Percentiles rank a stretch among this genome's conserved stretches.
These are phyloP conservation scores for Diaporthe vexans DNA, from an alignment of 2,329 filamentous ascomycete species.

Conservation along the genomic window DNA sequence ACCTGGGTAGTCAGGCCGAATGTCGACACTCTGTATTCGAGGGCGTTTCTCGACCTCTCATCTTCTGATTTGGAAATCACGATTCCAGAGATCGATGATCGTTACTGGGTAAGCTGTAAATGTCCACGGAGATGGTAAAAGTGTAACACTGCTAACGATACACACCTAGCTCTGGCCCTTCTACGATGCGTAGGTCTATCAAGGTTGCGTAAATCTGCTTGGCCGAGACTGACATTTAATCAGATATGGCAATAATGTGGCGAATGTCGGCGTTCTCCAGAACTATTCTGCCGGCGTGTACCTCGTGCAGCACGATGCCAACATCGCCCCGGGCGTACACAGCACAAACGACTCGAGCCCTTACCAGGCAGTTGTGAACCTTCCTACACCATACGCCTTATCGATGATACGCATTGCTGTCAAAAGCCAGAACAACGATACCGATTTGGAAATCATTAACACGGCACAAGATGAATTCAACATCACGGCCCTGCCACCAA, in stretches of 20 bases:
- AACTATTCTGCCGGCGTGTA: slow-evolving; percentile 45
- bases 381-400: slow-evolving; percentile 37
- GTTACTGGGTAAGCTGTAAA: slow-evolving; percentile 43
- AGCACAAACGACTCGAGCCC: not conserved
- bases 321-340: slow-evolving; percentile 32
- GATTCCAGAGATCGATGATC: slow-evolving; percentile 45
- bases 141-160: not conserved
- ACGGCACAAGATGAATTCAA: slow-evolving; percentile 5
- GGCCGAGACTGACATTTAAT: slow-evolving; percentile 41
- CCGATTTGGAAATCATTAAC: not conserved
- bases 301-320: slow-evolving; percentile 40
- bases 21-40: slow-evolving; percentile 49
- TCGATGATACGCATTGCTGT: slow-evolving; percentile 36
- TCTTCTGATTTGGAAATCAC: slow-evolving; percentile 45
- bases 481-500: slow-evolving; percentile 13
- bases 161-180: slow-evolving; percentile 44
- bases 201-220: not conserved
- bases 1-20: slow-evolving; percentile 45
- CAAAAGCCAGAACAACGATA: slow-evolving; percentile 18
- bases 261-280: slow-evolving; percentile 45
- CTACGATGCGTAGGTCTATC: slow-evolving; percentile 47
- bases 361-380: slow-evolving; percentile 35
- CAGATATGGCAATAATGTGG: slow-evolving; percentile 47
- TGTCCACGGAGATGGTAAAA: no score
- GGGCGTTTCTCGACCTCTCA: slow-evolving; percentile 47